A percentile compares a stretch with the other conserved stretches of the same genome.
Evolutionary conservation across 768 basidiomycete species (phyloP).

Genomic region (Cystofilobasidium bisporidii): DNA sequence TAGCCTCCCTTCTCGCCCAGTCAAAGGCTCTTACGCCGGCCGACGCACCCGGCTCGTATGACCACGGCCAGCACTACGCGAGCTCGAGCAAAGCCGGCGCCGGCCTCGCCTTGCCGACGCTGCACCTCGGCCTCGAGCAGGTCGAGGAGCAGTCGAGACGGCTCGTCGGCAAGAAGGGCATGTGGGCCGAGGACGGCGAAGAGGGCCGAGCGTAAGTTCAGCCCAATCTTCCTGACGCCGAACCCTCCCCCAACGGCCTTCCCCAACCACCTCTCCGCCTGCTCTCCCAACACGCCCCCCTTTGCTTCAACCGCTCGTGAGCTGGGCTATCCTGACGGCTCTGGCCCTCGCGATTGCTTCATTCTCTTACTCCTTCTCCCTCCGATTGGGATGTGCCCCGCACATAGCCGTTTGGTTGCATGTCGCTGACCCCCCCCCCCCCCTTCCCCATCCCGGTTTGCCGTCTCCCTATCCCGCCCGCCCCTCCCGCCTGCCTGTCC

Average conservation of each 20-base stretch:
- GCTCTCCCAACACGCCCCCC: no score
- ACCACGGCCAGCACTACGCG: conserved; percentile 45
- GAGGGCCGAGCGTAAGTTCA: conserved; percentile 31
- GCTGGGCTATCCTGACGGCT: no score
- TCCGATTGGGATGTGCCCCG: no score
- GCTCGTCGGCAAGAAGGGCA: conserved; percentile 42
- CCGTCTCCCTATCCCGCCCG: no score
- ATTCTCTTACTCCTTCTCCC: not conserved
- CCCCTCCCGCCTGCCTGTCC: no score
- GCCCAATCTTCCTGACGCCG: conserved; percentile 36
- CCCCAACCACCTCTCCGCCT: no score
- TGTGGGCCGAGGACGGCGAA: conserved; percentile 21
- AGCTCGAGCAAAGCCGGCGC: conserved; percentile 35
- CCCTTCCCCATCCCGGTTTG: no score
- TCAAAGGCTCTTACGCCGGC: conserved; percentile 17
- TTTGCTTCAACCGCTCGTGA: no score
- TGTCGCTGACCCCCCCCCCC: no score
- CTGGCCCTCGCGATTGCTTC: no score
- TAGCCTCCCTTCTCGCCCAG: conserved; percentile 18
- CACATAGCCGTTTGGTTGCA: no score
- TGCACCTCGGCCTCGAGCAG: conserved; percentile 84
- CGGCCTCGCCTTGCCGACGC: conserved; percentile 70
- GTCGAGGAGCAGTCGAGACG: conserved; percentile 85
- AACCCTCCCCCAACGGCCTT: no score
- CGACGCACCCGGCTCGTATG: not conserved